Base-by-base conservation (phyloP, 2,329 filamentous ascomycete species). In the Calonectria honghensis region DNA sequence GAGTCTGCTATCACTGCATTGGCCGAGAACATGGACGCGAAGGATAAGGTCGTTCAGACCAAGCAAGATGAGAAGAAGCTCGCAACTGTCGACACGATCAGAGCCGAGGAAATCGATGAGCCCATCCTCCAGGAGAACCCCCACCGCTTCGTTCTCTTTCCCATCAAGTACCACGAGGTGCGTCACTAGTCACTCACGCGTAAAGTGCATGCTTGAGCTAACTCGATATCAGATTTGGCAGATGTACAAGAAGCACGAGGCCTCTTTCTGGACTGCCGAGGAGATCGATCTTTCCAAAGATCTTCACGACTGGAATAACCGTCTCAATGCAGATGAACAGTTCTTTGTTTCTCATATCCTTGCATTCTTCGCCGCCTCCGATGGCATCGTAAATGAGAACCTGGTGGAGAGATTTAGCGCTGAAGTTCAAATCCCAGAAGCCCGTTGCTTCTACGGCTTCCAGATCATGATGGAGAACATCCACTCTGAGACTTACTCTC, bases 401-500 rank as follows among this genome's bases (percentile, higher is more conserved):
- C 91, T 99, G 31, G 93, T 99, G 75, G 96, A 98, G 92, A 95
- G 97, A 77, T 99, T 99, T 93, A 98, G 95, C 83, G 93, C 92
- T 79, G 97, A 99, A 88, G 96, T 99, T 37, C 97, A 99, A 89
- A 93, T 98, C 73, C 96, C 97, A 14, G 97, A 99, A 89, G 97
- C 97, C 78, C 96, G 97, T 83, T 99, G 97, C 93, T 99, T 99
- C 91, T 99, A 99, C 87, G 97, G 97, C 78, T 99, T 99, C 92
- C 97, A 99, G 90, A 98, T 98, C 90, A 99, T 99, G 97, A 98
- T 99, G 95, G 97, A 99, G 91, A 99, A 99, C 89, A 98, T 99
- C 83, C 97, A 99, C 91, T 98, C 97, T 20, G 97, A 99, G 90
- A 99, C 97, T 70, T 99, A 99, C 92, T 98, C 96, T 27, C 93